Base-by-base conservation (phyloP, 2,329 filamentous ascomycete species). In the Aspergillus phoenicis region DNA sequence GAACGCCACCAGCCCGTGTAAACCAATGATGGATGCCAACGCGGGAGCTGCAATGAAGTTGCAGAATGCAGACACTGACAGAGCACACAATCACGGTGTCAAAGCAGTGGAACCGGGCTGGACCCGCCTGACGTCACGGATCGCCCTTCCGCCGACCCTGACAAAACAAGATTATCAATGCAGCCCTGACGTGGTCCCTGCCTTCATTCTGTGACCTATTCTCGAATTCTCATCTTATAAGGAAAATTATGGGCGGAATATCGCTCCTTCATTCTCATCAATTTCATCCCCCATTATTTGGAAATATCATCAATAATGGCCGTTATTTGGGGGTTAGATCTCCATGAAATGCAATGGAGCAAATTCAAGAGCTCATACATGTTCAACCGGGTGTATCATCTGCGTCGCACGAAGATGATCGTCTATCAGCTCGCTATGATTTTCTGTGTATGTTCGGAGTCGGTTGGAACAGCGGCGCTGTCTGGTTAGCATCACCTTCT, bases 341-440 rank as follows among this genome's bases (percentile, higher is more conserved):
- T 87, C 58, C 74, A 75, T 54, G 83, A 86, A 65, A 84, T 86
- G 68, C 79, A 84, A 76, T 87, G 84, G 84, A 73, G 73, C 62
- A 85, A 85, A 68, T 86, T 87, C 79, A 82, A 81, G 62, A 79
- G 73, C 62, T 79, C 77, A n/a, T 81, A 86, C 70, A 87, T 87
- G 84, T 86, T 83, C 75, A 83, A 82, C 65, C 80, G 74, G 33
- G 75, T 77, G 11, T 86, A 84, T 66, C 83, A 87, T 70, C 72
- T 85, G 3, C 82, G 84, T 47, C 78, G 82, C 20, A 84, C 82
- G 8, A 86, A 85, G 66, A 86, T 87, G 77, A 81, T 85, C 62
- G 80, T 86, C 59, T 87, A 87, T 68, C 85, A 87, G 69, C 75
- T 81, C 59, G 84, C 84, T 62, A 83, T 86, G 82, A 84, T 87